These are phyloP conservation scores for Aspergillus viridinutans DNA, from an alignment of 2,329 filamentous ascomycete genomes.

Conservation along the genomic window DNA sequence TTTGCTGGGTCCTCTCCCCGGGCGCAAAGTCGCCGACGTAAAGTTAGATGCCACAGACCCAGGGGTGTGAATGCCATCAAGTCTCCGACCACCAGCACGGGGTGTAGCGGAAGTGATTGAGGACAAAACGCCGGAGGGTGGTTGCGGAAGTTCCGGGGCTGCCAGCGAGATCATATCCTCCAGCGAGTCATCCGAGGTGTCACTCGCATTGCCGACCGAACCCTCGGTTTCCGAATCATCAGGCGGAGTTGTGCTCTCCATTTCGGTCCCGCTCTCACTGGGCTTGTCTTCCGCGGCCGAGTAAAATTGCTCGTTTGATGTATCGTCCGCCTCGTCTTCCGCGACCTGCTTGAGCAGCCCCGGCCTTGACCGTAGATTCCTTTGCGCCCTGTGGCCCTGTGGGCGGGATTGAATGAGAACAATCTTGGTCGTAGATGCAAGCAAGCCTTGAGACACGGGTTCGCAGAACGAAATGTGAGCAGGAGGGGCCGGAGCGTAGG, in stretches of 20 bases:
- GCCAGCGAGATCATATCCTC: slow-evolving; percentile 91
- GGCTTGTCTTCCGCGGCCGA: slow-evolving; percentile 79
- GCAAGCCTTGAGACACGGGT: slow-evolving; percentile 81
- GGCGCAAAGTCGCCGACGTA: slow-evolving; percentile 75
- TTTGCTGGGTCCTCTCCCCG: slow-evolving; percentile 59
- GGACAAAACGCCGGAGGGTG: slow-evolving; percentile 72
- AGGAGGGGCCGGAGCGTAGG: slow-evolving; percentile 76
- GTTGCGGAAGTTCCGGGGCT: slow-evolving; percentile 72
- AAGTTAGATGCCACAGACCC: slow-evolving; percentile 87
- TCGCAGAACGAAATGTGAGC: slow-evolving; percentile 91
- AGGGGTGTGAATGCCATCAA: slow-evolving; percentile 73
- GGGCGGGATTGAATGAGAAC: slow-evolving; percentile 61
- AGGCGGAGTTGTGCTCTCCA: slow-evolving; percentile 51
- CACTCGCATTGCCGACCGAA: slow-evolving; percentile 55
- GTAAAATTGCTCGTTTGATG: slow-evolving; percentile 85
- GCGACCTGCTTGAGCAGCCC: slow-evolving; percentile 57
- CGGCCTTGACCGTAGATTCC: slow-evolving; percentile 44
- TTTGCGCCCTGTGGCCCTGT: slow-evolving; percentile 38
- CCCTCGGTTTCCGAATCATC: slow-evolving; percentile 60
- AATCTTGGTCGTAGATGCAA: slow-evolving; percentile 75
- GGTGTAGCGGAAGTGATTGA: slow-evolving; percentile 78
- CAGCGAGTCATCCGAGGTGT: slow-evolving; percentile 83
- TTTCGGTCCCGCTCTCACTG: slow-evolving; percentile 42
- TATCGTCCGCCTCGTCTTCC: slow-evolving; percentile 67
- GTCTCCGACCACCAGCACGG: slow-evolving; percentile 64